phyloP scores from a whole-genome alignment of 192 early-diverging fungal genomes.

The Spizellomyces sp. region DNA sequence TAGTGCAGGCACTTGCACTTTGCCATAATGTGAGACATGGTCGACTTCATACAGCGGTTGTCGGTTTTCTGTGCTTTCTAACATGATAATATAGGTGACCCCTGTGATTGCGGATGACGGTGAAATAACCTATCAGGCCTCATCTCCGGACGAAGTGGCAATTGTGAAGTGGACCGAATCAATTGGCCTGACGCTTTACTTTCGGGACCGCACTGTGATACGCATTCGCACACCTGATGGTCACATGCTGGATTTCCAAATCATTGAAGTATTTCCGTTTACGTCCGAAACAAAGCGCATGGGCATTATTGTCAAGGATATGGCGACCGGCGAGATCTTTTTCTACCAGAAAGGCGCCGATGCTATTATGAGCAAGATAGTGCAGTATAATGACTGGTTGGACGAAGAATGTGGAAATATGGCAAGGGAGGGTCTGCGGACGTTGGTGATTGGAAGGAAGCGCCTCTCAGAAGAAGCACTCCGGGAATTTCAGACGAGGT shows the following conservation, averaged over 20 bases:
- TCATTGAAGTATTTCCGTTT: constrained; percentile 96
- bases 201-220: constrained; percentile 73
- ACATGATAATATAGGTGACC: constrained; percentile 57
- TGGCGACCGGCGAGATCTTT: constrained; percentile 69
- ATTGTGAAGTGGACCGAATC: constrained; percentile 90
- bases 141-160: constrained; percentile 95
- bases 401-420: constrained; percentile 98
- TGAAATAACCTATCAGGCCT: constrained; percentile 84
- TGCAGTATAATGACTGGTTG: constrained; percentile 93
- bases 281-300: constrained; percentile 98
- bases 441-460: constrained; percentile 89
- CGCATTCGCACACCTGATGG: constrained; percentile 18
- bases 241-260: constrained; percentile 62
- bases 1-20: constrained; percentile 82
- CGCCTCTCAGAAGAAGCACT: constrained; percentile 67
- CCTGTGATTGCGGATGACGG: constrained; percentile 62
- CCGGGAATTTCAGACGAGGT: constrained; percentile 29
- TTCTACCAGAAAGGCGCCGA: constrained; percentile 97
- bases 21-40: constrained; percentile 84
- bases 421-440: constrained; percentile 93
- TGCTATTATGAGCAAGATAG: constrained; percentile 84
- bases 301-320: constrained; percentile 86
- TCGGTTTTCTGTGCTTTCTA: constrained; percentile 25
- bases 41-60: not conserved
- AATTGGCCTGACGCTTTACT: constrained; percentile 81